Evolutionary conservation across 192 early-diverging fungal genomes (phyloP), one percentile per base, ranked within the genome.

Genomic region (Backusella tuberculispora): DNA sequence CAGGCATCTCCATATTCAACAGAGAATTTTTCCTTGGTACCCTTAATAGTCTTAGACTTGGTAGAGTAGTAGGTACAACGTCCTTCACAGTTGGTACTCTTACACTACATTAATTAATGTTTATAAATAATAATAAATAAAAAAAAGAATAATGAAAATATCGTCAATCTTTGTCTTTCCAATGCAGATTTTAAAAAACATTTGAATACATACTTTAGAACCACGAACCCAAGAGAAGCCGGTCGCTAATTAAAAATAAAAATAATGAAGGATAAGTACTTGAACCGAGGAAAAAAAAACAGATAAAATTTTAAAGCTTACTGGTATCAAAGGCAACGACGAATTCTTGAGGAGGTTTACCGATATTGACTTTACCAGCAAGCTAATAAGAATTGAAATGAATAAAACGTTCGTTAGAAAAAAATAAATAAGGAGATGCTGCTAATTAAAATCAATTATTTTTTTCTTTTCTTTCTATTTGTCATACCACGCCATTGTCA

Each of bases 281-380:
- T 24, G 15, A 65, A 67, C 17, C n/a, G 19, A 67, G 12, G 40
- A n/a, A 19, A 26, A 67, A 53, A 53, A 21, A 21, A 53, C 17
- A 34, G 21, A 26, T 60, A 26, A 60, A 60, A 60, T 60, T 34
- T 34, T n/a, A 21, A n/a, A 12, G 15, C 68, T 40, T 69, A 69
- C 68, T 69, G 13, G 97, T 99, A 83, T 99, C 97, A 66, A 96
- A 96, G 66, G 96, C 91, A 46, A 97, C 93, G 63, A 88, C 91
- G 88, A 99, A 99, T 26, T 85, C 90, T 85, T 99, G 96, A 37
- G 92, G 87, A 48, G 97, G 97, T 34, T 91, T 94, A 34, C 94
- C 96, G 64, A 97, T 68, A 24, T 83, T 83, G 79, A 98, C 90
- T 63, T 95, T 92, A 21, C 96, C 97, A 78, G 90, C 97, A 88